These are phyloP conservation scores for Scorias spongiosa DNA, from an alignment of 2,329 filamentous ascomycete genomes.

Conservation along the genomic window DNA sequence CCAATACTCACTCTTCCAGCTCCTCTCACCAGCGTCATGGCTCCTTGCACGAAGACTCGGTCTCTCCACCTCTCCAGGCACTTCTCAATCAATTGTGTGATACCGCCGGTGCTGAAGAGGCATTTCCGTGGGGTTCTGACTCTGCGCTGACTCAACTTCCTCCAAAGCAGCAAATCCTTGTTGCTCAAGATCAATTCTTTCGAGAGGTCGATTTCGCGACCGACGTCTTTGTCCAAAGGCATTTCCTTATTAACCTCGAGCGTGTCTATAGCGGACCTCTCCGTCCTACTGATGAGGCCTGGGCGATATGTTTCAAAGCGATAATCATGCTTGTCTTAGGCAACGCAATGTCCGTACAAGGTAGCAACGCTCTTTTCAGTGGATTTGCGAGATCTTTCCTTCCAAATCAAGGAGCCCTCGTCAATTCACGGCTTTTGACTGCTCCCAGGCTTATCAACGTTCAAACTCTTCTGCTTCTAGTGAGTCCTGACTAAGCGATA, in stretches of 20 bases:
- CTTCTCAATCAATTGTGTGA: neutral
- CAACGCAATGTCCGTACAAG: neutral
- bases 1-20: neutral
- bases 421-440: slow-evolving; percentile 1
- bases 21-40: neutral
- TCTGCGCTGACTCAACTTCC: neutral
- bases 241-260: slow-evolving; percentile 1
- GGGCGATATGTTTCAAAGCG: slow-evolving; percentile 1
- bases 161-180: neutral
- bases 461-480: slow-evolving; percentile 2
- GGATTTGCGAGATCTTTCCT: neutral
- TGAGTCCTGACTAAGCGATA: neutral
- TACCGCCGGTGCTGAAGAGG: neutral
- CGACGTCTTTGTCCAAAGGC: slow-evolving; percentile 1
- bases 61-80: neutral
- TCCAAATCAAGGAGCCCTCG: neutral
- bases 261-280: slow-evolving; percentile 1
- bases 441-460: slow-evolving; percentile 3
- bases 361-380: slow-evolving; percentile 1
- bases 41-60: neutral
- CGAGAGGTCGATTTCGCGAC: slow-evolving; percentile 1
- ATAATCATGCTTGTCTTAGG: slow-evolving; percentile 2
- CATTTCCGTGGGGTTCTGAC: neutral
- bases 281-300: slow-evolving; percentile 1
- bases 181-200: slow-evolving; percentile 1